Evolutionary conservation across 2,329 filamentous ascomycete species (phyloP), one percentile per base, ranked within the genome.

Genomic region (Fusarium keratoplasticum): DNA sequence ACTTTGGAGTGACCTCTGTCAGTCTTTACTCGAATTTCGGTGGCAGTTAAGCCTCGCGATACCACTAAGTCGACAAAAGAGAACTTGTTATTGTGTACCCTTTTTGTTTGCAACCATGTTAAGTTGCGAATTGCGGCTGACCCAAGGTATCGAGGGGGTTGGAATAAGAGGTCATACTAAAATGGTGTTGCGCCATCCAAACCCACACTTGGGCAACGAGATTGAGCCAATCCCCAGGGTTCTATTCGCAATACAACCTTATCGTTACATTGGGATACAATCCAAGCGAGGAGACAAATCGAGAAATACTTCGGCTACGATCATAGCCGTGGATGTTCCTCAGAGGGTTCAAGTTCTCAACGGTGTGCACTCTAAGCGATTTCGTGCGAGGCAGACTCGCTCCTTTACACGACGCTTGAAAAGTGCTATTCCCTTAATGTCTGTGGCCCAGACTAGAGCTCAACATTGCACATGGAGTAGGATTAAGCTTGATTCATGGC

Each of bases 111-210:
- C 11, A 16, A 1, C 2, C 9, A 14, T 36, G 18, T 36, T 9
- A 25, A 20, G 31, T 6, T 22, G 5, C 20, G 33, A 25, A 35
- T 35, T 1, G 52, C 11, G 29, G 52, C 31, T 36, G 31, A 6
- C 16, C 22, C n/a, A 7, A n/a, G 6, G 20, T 31, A 25, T 18
- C 16, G 8, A 42, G 22, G 42, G 59, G 22, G 42, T 36, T 31
- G 20, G 20, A 29, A 40, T 20, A 52, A 52, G 61, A 35, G 63
- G 57, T 69, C 63, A 69, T 69, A 31, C 44, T 62, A 42, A 54
- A 42, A 57, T 52, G 27, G 27, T 66, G 50, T 69, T 66, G 50
- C 58, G 58, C 63, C 58, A 69, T 69, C n/a, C 22, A 14, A 7
- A 14, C 55, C 35, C 36, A 61, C 22, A 11, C 29, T 58, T 61